Base-by-base conservation (phyloP, 2,329 filamentous ascomycete species). In the Aspergillus transmontanensis region DNA sequence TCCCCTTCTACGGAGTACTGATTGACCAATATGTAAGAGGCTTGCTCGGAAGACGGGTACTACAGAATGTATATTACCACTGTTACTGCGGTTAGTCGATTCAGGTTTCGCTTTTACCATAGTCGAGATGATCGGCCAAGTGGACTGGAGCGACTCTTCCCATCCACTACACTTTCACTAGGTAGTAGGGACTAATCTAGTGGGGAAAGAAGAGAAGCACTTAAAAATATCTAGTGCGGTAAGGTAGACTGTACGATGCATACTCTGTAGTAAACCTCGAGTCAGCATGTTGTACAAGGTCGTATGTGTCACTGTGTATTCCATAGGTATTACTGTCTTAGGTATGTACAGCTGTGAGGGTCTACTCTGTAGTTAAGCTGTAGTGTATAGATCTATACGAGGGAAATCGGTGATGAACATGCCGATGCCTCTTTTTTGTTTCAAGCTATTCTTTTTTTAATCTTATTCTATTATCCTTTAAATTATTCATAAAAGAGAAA, bases 121-220 rank as follows among this genome's bases (percentile, higher is more conserved):
- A 51, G 48, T 41, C 41, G 39, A 59, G 32, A 57, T 64, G 62
- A 64, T 64, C 62, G 55, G 59, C 56, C 50, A 55, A 39, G 48
- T 51, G 50, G 55, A 54, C 46, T 58, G 28, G 59, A 60, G 62
- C 32, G 28, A 36, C 55, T 58, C 58, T 59, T 61, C 50, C 57
- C 57, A 61, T 55, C 50, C 50, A 58, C 59, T 59, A 34, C 34
- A 51, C 48, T 51, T 51, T 41, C 36, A 51, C 36, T 41, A 21
- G 58, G 9, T 34, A n/a, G 41, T n/a, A 46, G 36, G 56, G 34
- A 56, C 53, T 54, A 45, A 39, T 46, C 54, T 21, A 54, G 59
- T 61, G 59, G 59, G 28, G 60, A 50, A 57, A 23, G 19, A 39
- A 43, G 51, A 45, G 39, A 56, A 55, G 32, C 30, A 23, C 41